These are phyloP conservation scores for Rhizodiscina lignyota DNA, from an alignment of 495 filamentous ascomycete genomes.

Conservation along the genomic window DNA sequence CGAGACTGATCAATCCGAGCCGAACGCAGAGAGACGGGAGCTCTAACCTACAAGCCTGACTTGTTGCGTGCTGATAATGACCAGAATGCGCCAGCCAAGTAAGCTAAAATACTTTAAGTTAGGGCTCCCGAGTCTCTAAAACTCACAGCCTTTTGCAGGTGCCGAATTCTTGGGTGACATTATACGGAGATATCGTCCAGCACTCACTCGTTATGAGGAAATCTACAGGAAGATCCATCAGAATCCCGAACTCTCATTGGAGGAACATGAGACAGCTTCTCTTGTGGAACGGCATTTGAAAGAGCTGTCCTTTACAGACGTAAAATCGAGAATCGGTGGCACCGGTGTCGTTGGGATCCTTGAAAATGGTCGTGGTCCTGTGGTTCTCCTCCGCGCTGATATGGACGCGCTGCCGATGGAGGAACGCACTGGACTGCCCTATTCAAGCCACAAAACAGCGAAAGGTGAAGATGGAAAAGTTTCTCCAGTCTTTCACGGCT, in stretches of 20 bases:
- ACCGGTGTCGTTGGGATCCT: slow-evolving; percentile 6
- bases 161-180: too few species aligned
- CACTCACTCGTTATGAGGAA: slow-evolving; percentile 29
- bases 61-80: too few species aligned
- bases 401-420: slow-evolving; percentile 37
- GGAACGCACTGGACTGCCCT: slow-evolving; percentile 31
- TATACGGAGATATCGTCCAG: too few species aligned
- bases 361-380: slow-evolving; percentile 30
- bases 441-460: background rate
- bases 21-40: too few species aligned
- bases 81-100: too few species aligned
- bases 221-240: slow-evolving; percentile 40
- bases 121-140: too few species aligned
- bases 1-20: too few species aligned
- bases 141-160: too few species aligned
- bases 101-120: too few species aligned
- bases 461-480: background rate
- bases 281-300: slow-evolving; percentile 19
- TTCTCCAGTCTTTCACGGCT: background rate
- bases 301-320: background rate
- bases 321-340: background rate
- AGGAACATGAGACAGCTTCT: slow-evolving; percentile 31
- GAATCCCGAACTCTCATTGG: slow-evolving; percentile 38
- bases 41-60: too few species aligned
- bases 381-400: slow-evolving; percentile 34